Evolutionary conservation across 805 yeast genomes (phyloP).

Genomic region (Candida pseudoglaebosa): DNA sequence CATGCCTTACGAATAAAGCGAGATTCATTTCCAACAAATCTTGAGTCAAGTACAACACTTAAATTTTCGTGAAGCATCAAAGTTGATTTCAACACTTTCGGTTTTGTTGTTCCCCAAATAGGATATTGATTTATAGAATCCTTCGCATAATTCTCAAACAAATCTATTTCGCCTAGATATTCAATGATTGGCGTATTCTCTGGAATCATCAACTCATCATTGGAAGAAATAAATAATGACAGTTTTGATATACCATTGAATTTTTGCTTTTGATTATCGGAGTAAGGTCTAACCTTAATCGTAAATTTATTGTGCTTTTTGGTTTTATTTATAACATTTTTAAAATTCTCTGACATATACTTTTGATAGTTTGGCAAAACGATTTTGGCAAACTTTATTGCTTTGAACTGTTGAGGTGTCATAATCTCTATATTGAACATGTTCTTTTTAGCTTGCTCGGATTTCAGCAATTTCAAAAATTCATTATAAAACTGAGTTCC

Average conservation of each 20-base stretch:
- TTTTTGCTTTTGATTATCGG: constrained; percentile 56
- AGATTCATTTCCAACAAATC: constrained; percentile 71
- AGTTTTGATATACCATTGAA: constrained; percentile 67
- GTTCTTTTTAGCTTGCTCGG: constrained; percentile 4
- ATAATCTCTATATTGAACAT: constrained; percentile 17
- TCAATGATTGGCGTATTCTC: constrained; percentile 54
- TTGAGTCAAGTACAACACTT: constrained; percentile 72
- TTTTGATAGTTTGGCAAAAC: constrained; percentile 31
- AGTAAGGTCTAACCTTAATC: constrained; percentile 50
- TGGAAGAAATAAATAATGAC: constrained; percentile 48
- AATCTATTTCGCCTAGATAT: constrained; percentile 68
- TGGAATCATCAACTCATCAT: constrained; percentile 26
- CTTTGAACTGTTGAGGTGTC: constrained; percentile 23
- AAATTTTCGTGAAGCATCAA: constrained; percentile 4
- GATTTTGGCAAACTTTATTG: constrained; percentile 27
- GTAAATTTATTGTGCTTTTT: constrained; percentile 23
- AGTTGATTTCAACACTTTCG: constrained; percentile 28
- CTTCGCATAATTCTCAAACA: constrained; percentile 56
- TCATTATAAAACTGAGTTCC: constrained; percentile 16
- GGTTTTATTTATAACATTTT: constrained; percentile 18
- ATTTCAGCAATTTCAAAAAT: constrained; percentile 4
- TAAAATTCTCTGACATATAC: constrained; percentile 31
- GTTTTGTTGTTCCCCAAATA: constrained; percentile 63
- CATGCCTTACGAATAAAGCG: constrained; percentile 76
- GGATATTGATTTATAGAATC: constrained; percentile 76